phyloP scores from a whole-genome alignment of 2,329 filamentous ascomycete species.

The Fusarium sarcochroum region DNA sequence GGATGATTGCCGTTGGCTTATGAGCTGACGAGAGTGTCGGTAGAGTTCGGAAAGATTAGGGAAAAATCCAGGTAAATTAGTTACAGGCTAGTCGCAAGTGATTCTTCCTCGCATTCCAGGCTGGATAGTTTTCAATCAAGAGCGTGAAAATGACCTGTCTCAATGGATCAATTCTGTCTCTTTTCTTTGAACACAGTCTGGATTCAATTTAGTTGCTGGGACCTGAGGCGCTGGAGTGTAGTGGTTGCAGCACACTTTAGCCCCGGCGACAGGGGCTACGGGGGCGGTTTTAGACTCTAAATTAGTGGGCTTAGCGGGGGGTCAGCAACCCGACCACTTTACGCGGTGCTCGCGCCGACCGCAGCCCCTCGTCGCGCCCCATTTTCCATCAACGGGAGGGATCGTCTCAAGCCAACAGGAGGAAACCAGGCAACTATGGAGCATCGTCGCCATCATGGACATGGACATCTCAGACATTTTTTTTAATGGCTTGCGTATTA shows the following conservation, averaged over 20 bases:
- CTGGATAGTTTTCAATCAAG: not conserved
- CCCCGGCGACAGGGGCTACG: slow-evolving; percentile 37
- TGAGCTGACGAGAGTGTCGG: slow-evolving; percentile 29
- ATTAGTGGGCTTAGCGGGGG: slow-evolving; percentile 47
- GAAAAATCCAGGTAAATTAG: not conserved
- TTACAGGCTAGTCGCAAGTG: slow-evolving; percentile 4
- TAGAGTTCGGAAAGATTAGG: not conserved
- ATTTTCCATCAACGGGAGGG: slow-evolving; percentile 45
- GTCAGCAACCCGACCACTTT: slow-evolving; percentile 47
- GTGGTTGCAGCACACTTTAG: slow-evolving; percentile 36
- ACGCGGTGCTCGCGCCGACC: slow-evolving; percentile 47
- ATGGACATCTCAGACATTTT: slow-evolving; percentile 39
- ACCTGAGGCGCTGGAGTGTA: slow-evolving; percentile 41
- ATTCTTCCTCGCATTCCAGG: slow-evolving; percentile 21
- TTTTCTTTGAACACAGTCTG: slow-evolving; percentile 16
- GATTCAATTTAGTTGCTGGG: slow-evolving; percentile 33
- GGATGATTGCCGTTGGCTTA: slow-evolving; percentile 27
- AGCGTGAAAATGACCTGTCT: slow-evolving; percentile 21
- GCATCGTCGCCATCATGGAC: slow-evolving; percentile 43
- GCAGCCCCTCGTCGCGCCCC: slow-evolving; percentile 49
- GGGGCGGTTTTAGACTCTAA: slow-evolving; percentile 39
- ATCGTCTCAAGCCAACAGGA: slow-evolving; percentile 44
- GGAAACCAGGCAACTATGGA: slow-evolving; percentile 53
- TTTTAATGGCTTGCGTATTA: slow-evolving; percentile 21
- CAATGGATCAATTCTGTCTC: slow-evolving; percentile 28